Base-by-base conservation (phyloP, 106 monocot genomes). In the Agapanthus africanus region DNA sequence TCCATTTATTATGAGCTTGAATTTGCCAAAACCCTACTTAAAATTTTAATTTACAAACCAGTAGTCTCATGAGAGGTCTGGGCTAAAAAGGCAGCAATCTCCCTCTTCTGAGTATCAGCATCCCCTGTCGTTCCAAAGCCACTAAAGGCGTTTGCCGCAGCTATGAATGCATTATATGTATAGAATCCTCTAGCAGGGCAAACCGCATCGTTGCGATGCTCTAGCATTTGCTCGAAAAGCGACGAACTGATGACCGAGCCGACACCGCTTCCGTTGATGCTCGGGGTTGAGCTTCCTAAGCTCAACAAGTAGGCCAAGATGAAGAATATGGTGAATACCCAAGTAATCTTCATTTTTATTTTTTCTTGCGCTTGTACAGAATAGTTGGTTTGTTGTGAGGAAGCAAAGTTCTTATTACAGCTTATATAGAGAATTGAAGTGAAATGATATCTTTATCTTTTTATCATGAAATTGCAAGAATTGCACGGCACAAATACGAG, bases 1-100 rank as follows among this genome's bases (percentile, higher is more conserved):
- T n/a, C n/a, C n/a, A n/a, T n/a, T n/a, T n/a, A n/a, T n/a, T n/a
- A n/a, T n/a, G n/a, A n/a, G n/a, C n/a, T n/a, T n/a, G n/a, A n/a
- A n/a, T n/a, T n/a, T n/a, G n/a, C n/a, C n/a, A n/a, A n/a, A n/a
- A 47, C 19, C 7, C 15, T 42, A 42, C 15, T 42, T 13, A 15
- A 7, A 13, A 31, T 31, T 22, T 1, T 31, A 60, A 9, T 6
- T 26, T 9, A 33, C 59, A 28, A 30, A 80, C 84, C 84, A 6
- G 82, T 88, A 23, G 81, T 88, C 38, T 79, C 84, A 39, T 84
- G 84, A 14, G 85, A 86, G 51, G 79, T 82, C 65, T 86, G 82
- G 14, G 65, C 85, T 14, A 85, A 62, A 76, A 85, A 85, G 11
- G 81, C 82, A 4, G 75, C 79, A 23, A 86, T 68, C 72, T 82